A percentile compares a stretch with the other conserved stretches of the same genome.
Conservation (phyloP, 495 filamentous ascomycete genomes). For the Ramalina intermedia region DNA sequence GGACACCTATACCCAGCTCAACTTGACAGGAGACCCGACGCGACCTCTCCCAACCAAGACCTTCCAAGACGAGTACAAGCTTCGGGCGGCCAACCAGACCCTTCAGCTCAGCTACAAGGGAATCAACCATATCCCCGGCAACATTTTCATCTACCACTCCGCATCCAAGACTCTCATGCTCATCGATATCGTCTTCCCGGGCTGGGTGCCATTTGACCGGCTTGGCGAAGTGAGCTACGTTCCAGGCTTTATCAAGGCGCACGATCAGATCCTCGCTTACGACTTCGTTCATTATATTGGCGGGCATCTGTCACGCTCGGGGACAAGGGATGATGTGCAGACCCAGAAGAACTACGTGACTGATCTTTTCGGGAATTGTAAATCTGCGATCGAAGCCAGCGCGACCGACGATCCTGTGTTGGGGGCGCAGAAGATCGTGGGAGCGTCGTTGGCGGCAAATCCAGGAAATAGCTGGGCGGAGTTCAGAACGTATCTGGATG, state of each 20-base stretch:
- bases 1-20: conserved; percentile 15
- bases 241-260: conserved; percentile 25
- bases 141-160: conserved; percentile 28
- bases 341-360: conserved; percentile 23
- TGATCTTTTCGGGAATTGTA: conserved; percentile 22
- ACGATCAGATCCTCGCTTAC: conserved; percentile 26
- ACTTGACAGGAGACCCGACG: conserved; percentile 10
- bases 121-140: conserved; percentile 24
- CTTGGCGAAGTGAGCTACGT: conserved; percentile 22
- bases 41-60: conserved; percentile 21
- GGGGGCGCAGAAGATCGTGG: neutral
- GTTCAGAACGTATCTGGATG: conserved; percentile 20
- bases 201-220: conserved; percentile 26
- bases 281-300: conserved; percentile 28
- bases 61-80: conserved; percentile 17
- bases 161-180: conserved; percentile 25
- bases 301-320: conserved; percentile 23
- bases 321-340: conserved; percentile 20
- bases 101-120: conserved; percentile 25
- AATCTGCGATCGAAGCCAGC: conserved; percentile 16
- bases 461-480: conserved; percentile 23
- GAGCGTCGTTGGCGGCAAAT: conserved; percentile 12
- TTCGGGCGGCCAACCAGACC: conserved; percentile 25
- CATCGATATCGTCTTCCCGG: conserved; percentile 27
- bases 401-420: conserved; percentile 6